Percentiles rank a stretch among this genome's conserved stretches.
phyloP scores from a whole-genome alignment of 106 monocot genomes.

The Acanthochlamys bracteata region DNA sequence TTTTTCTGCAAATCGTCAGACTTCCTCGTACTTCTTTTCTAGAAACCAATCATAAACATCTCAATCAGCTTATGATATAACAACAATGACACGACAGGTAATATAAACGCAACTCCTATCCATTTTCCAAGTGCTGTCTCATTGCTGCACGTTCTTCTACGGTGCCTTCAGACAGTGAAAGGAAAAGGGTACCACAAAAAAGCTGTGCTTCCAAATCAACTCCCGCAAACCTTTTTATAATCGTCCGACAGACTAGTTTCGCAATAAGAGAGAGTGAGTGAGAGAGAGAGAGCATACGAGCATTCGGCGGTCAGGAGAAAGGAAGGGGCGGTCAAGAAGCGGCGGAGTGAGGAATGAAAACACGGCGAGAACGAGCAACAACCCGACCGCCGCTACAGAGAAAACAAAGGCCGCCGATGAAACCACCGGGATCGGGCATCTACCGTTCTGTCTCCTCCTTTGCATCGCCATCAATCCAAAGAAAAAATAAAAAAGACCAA shows the following conservation, averaged over 20 bases:
- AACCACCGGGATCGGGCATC: conserved; percentile 24
- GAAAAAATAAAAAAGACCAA: no score
- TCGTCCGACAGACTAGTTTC: background rate
- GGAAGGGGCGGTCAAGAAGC: conserved; percentile 19
- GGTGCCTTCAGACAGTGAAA: no score
- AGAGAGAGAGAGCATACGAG: background rate
- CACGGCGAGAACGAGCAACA: conserved; percentile 31
- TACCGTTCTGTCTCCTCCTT: conserved; percentile 44
- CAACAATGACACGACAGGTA: background rate
- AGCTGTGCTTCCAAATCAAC: no score
- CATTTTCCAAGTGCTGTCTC: background rate
- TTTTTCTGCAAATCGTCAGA: conserved; percentile 1
- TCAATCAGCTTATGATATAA: background rate
- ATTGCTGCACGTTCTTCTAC: background rate
- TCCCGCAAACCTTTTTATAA: no score
- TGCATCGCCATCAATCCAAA: conserved; percentile 20
- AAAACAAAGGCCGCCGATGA: conserved; percentile 11
- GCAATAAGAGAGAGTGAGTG: background rate
- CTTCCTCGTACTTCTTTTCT: conserved; percentile 16
- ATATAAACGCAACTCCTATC: background rate
- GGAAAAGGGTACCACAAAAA: no score
- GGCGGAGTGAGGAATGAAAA: conserved; percentile 49
- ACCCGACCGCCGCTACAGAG: conserved; percentile 18
- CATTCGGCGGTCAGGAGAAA: conserved; percentile 7
- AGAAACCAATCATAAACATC: conserved; percentile 1